These are phyloP conservation scores for Trichophyton mentagrophytes DNA, from an alignment of 2,329 filamentous ascomycete species.

Conservation along the genomic window DNA sequence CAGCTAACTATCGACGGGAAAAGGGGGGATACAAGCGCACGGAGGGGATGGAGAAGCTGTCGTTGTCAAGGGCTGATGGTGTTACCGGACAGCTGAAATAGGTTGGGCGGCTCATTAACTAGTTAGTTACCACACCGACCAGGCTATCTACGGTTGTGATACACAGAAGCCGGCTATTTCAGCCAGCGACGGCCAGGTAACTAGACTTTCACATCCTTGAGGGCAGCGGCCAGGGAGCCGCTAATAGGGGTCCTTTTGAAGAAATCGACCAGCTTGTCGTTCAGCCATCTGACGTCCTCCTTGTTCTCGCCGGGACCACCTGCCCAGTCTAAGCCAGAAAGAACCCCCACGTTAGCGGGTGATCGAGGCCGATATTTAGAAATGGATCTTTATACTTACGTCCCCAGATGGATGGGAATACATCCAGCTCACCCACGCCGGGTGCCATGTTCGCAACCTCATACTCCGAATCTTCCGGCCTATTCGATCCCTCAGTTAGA, in stretches of 20 bases:
- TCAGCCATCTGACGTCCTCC: slow-evolving; percentile 60
- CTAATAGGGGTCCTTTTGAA: slow-evolving; percentile 26
- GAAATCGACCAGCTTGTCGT: slow-evolving; percentile 46
- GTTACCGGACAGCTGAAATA: neutral
- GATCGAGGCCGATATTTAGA: neutral
- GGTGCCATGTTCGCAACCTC: slow-evolving; percentile 54
- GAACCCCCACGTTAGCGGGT: neutral
- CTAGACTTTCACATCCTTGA: neutral
- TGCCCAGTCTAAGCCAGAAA: slow-evolving; percentile 38
- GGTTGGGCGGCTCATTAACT: neutral
- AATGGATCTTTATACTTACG: slow-evolving; percentile 31
- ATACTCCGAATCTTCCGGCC: slow-evolving; percentile 62
- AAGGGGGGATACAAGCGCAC: neutral
- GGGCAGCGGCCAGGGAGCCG: neutral
- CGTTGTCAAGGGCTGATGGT: neutral
- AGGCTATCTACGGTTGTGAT: neutral
- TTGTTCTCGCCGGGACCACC: slow-evolving; percentile 58
- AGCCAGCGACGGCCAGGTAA: too few species aligned
- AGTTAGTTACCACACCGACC: neutral
- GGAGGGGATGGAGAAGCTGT: neutral
- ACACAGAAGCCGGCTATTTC: neutral
- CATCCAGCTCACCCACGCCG: slow-evolving; percentile 43
- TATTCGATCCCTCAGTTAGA: slow-evolving; percentile 19
- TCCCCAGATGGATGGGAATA: slow-evolving; percentile 53
- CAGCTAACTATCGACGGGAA: too few species aligned